Base-by-base conservation (phyloP, 495 filamentous ascomycete genomes). In the Filosporella fistucella region DNA sequence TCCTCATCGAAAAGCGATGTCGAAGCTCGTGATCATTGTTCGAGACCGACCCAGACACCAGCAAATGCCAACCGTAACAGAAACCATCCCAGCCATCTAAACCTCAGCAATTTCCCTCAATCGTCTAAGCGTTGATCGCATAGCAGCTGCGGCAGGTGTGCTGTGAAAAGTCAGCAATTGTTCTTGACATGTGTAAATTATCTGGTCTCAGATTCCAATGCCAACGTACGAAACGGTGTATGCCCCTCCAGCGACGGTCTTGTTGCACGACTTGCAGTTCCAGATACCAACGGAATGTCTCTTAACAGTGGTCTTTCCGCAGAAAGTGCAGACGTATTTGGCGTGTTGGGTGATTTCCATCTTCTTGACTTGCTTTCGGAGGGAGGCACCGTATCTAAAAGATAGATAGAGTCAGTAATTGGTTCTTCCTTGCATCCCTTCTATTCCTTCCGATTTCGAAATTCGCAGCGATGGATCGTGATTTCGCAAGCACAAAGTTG, bases 331-430 rank as follows among this genome's bases (percentile, higher is more conserved):
- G 47, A 75, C 81, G 80, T 96, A 96, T 68, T 83, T 79, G 70
- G 89, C 88, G 80, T 96, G 91, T 71, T 97, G 91, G 46, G 86
- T 83, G 65, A 95, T 84, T 85, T 98, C 93, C 86, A 96, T 95
- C 84, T 96, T 96, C 88, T 98, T 98, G 67, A 97, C 88, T 71
- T 96, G 93, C 80, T 97, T 98, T 77, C 93, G 89, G 73, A 98
- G 88, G 64, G 93, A 98, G 69, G 93, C 93, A 85, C 93, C 93
- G 74, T 98, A 98, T 84, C 93, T 84, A 18, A 44, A 42, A 59
- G 16, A 44, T 24, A 33, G 22, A 42, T 44, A 26, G 17, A 46
- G 11, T 42, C 23, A 24, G 41, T 25, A 43, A 25, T 30, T 43
- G 41, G 21, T 43, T 17, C n/a, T n/a, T 35, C 4, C 12, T 35